Conservation (phyloP, 129 eudicot species). For the Pseudognaphalium luteoalbum region DNA sequence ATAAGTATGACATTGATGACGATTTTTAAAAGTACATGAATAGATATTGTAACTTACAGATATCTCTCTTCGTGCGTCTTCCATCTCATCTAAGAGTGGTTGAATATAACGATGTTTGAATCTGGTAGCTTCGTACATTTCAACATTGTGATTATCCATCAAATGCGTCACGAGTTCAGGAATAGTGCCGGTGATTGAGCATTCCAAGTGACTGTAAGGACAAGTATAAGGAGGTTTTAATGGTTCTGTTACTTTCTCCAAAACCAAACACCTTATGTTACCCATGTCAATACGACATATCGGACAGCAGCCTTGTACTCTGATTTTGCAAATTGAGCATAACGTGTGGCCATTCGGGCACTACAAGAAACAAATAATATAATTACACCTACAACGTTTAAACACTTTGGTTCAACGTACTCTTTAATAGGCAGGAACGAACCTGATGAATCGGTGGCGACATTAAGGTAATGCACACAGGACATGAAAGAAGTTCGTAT, state of each 20-base stretch:
- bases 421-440: too few species aligned
- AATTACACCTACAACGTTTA: too few species aligned
- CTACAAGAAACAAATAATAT: not conserved
- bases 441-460: too few species aligned
- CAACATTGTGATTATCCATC: not conserved
- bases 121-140: too few species aligned
- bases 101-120: not conserved
- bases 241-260: conserved; percentile 6
- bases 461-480: too few species aligned
- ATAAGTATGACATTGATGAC: too few species aligned
- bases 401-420: too few species aligned
- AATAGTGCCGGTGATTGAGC: not conserved
- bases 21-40: not conserved
- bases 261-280: conserved; percentile 1
- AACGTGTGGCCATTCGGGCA: conserved; percentile 18
- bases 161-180: not conserved
- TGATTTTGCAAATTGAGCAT: conserved; percentile 5
- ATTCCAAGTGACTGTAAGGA: not conserved
- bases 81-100: not conserved
- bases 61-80: not conserved
- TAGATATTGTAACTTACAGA: not conserved
- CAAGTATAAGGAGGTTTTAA: not conserved
- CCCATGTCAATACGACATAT: not conserved
- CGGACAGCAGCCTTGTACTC: not conserved
- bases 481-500: too few species aligned